A percentile compares a stretch with the other conserved stretches of the same genome.
phyloP scores from a whole-genome alignment of 805 yeast species.

The Ogataea paraovalis region DNA sequence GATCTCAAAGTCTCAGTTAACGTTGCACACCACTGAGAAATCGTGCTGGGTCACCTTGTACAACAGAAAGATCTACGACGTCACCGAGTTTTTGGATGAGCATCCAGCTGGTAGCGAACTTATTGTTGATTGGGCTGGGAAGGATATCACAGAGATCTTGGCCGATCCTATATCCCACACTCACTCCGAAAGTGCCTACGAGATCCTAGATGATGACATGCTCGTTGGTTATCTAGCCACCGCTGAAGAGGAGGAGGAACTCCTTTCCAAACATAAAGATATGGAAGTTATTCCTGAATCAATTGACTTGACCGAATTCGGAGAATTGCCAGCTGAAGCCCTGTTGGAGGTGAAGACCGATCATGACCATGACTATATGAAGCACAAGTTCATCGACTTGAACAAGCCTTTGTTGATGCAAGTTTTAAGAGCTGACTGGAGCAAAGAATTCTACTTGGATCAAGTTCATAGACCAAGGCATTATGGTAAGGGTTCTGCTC shows the following conservation, averaged over 20 bases:
- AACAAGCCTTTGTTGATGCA: slow-evolving; percentile 78
- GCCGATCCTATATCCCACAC: slow-evolving; percentile 66
- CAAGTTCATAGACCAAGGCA: slow-evolving; percentile 98
- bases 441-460: slow-evolving; percentile 87
- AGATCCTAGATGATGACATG: slow-evolving; percentile 81
- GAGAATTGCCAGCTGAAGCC: slow-evolving; percentile 68
- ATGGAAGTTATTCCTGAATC: slow-evolving; percentile 37
- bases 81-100: slow-evolving; percentile 65
- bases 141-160: slow-evolving; percentile 67
- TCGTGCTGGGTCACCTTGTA: slow-evolving; percentile 82
- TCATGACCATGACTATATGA: slow-evolving; percentile 59
- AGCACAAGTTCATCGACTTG: slow-evolving; percentile 84
- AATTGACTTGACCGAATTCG: slow-evolving; percentile 52
- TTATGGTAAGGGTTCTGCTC: slow-evolving; percentile 96
- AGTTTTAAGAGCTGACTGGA: slow-evolving; percentile 68
- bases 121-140: slow-evolving; percentile 55
- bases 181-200: slow-evolving; percentile 86
- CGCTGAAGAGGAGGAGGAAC: slow-evolving; percentile 66
- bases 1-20: slow-evolving; percentile 49
- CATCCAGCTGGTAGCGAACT: slow-evolving; percentile 68
- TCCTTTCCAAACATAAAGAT: slow-evolving; percentile 53
- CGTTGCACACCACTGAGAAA: slow-evolving; percentile 44
- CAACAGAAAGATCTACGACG: slow-evolving; percentile 79
- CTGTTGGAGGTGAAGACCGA: slow-evolving; percentile 78
- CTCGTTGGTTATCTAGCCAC: slow-evolving; percentile 83